Evolutionary conservation across 345 rosid genomes (phyloP).

Genomic region (Clausena lansium): DNA sequence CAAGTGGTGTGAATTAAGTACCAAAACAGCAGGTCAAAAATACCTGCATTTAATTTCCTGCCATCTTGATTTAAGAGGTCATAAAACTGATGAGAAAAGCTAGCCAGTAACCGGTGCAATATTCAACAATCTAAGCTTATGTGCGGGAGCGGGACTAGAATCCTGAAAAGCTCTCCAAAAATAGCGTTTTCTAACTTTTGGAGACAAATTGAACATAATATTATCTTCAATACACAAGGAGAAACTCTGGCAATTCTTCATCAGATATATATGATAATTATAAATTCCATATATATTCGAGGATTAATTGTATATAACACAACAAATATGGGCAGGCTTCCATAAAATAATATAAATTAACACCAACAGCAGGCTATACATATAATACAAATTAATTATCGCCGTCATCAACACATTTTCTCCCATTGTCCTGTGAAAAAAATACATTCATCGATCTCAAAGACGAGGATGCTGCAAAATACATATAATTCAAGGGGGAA

Average conservation of each 20-base stretch:
- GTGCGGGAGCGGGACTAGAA: not conserved
- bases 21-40: conserved; percentile 6
- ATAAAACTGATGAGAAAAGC: not conserved
- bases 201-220: conserved; percentile 10
- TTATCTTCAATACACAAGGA: not conserved
- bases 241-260: conserved; percentile 1
- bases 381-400: not conserved
- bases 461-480: too few species aligned
- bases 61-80: not conserved
- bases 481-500: not conserved
- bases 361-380: too few species aligned
- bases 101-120: not conserved
- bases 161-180: not conserved
- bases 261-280: not conserved
- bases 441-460: not conserved
- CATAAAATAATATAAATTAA: not conserved
- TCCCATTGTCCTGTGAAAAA: not conserved
- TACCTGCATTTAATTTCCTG: conserved; percentile 1
- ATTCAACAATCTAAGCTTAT: conserved; percentile 9
- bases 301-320: not conserved
- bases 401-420: not conserved
- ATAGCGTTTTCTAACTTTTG: not conserved
- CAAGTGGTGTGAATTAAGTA: not conserved
- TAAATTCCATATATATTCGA: not conserved
- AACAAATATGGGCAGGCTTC: not conserved